Evolutionary conservation across 2,329 filamentous ascomycete species (phyloP), one percentile per base, ranked within the genome.

Genomic region (Aspergillus sp.): DNA sequence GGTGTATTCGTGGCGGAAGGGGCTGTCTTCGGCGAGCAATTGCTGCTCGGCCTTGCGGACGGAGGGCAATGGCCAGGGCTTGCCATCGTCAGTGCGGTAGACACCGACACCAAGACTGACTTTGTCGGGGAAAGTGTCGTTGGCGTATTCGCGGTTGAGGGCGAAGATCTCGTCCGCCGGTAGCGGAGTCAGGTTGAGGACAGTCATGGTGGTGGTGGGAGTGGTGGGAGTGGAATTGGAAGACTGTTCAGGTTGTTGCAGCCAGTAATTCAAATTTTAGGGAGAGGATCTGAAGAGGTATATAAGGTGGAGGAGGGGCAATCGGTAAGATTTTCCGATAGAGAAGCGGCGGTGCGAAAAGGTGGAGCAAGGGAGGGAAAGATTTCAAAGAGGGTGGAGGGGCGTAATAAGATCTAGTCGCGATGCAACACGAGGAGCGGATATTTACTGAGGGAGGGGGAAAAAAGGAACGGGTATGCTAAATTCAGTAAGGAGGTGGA

Each of bases 1-100:
- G 59, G 94, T 91, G 81, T 98, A 99, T 83, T 99, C 95, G 83
- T 98, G 95, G 81, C 97, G 94, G 71, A 95, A 85, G 57, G 91
- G 85, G 73, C 92, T 91, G 79, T 97, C 91, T 75, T 90, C 88
- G 74, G 87, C 88, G 66, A 96, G 85, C 70, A 92, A 86, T 69
- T 92, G 60, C 68, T 81, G 73, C 81, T 76, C 74, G 19, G 94
- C 92, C 88, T 94, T 93, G 80, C 91, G 92, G 62, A 97, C 93
- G 8, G 96, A 92, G 11, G 93, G 92, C 62, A 97, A 80, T 62
- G 96, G 89, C 93, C 93, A 97, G n/a, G 93, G 93, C 82, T 96
- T 96, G 66, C 91, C 93, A 74, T 92, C 89, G 79, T 96, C 84
- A 72, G 95, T 94, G 74, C 93, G 86, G 80, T 96, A 97, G 61